Conservation (phyloP, 768 basidiomycete species). For the Mycena polygramma region DNA sequence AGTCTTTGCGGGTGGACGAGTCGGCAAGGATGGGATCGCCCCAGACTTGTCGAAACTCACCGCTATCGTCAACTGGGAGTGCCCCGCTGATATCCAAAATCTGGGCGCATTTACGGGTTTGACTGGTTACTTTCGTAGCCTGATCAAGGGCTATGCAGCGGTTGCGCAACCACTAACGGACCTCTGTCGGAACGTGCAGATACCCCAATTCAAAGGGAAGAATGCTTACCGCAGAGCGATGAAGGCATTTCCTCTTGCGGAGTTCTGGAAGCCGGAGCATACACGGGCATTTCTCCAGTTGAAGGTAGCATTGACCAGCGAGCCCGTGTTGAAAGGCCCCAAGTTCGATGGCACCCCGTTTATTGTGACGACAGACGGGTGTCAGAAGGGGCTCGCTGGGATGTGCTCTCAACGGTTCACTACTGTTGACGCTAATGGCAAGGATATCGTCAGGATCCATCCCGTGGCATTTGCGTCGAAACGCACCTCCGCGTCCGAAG, state of each 20-base stretch:
- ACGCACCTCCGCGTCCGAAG: conserved; percentile 25
- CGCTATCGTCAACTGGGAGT: conserved; percentile 51
- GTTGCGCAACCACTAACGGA: conserved; percentile 50
- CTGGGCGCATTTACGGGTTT: conserved; percentile 29
- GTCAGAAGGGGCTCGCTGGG: conserved; percentile 44
- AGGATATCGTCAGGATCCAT: conserved; percentile 26
- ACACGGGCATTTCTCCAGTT: conserved; percentile 42
- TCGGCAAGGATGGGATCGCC: conserved; percentile 49
- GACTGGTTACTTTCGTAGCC: conserved; percentile 47
- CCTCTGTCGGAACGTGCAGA: conserved; percentile 39
- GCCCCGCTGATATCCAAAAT: conserved; percentile 30
- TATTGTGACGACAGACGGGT: conserved; percentile 47
- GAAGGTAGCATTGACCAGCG: conserved; percentile 39
- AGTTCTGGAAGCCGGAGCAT: conserved; percentile 36
- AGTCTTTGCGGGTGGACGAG: conserved; percentile 49
- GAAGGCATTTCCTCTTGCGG: conserved; percentile 26
- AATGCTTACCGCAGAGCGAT: conserved; percentile 46
- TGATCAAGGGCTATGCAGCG: conserved; percentile 50
- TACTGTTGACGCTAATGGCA: conserved; percentile 31
- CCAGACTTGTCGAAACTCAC: conserved; percentile 53
- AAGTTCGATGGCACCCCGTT: conserved; percentile 45
- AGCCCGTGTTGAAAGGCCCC: conserved; percentile 39
- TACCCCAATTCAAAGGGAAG: conserved; percentile 40
- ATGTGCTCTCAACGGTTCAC: conserved; percentile 41
- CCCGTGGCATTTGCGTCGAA: conserved; percentile 46